phyloP scores from a whole-genome alignment of 1,284 basidiomycete genomes.

The Ustilago cynodontis region DNA sequence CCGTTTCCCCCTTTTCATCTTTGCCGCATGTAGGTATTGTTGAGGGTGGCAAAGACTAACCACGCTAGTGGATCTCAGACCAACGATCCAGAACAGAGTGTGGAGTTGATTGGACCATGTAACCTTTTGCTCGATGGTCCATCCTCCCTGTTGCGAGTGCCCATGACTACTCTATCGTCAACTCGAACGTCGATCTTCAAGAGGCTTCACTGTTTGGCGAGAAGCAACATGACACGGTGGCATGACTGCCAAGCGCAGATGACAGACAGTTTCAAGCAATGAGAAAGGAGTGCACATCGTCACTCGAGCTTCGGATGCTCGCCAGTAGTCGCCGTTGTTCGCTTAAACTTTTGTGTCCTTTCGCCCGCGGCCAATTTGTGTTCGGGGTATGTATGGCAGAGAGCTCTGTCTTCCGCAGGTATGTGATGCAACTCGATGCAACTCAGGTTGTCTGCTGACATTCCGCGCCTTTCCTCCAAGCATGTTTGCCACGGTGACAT shows the following conservation, averaged over 20 bases:
- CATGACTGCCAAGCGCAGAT: background rate
- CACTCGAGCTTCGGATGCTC: background rate
- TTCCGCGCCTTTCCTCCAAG: background rate
- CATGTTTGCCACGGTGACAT: conserved; percentile 2
- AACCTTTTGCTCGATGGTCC: background rate
- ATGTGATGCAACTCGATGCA: conserved; percentile 3
- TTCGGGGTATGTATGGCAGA: too few relatives aligned
- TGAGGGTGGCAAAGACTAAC: background rate
- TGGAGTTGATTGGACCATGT: conserved; percentile 5
- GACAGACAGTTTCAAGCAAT: background rate
- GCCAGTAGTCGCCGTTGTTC: background rate
- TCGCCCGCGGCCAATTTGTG: background rate
- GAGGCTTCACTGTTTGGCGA: too few relatives aligned
- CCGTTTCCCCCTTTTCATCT: background rate
- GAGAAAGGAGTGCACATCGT: background rate
- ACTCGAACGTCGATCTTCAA: background rate
- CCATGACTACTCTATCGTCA: too few relatives aligned
- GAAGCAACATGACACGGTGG: background rate
- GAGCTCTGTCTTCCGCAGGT: background rate
- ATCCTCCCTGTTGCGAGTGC: background rate
- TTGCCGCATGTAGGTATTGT: background rate
- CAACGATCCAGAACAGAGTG: background rate
- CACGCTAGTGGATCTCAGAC: background rate
- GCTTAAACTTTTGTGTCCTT: background rate
- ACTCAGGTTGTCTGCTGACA: background rate